Evolutionary conservation across 345 rosid species (phyloP), one percentile per base, ranked within the genome.

Genomic region (Murraya koenigii): DNA sequence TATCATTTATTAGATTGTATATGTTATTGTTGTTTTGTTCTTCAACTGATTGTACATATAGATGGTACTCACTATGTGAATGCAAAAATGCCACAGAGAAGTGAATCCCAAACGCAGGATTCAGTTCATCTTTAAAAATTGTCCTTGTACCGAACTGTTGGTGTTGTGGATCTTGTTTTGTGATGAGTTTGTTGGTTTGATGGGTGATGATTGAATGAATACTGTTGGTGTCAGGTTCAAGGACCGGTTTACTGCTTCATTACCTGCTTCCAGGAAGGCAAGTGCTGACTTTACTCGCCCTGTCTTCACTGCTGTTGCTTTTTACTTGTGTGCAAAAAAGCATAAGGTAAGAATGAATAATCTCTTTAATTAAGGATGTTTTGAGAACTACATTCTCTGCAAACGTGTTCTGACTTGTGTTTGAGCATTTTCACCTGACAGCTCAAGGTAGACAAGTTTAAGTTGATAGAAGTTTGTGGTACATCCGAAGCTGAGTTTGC

Each of bases 381-480:
- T 23, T 7, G 36, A 67, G 35, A 26, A 76, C 1, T 26, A 11
- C 28, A 35, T 25, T 9, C 14, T 44, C 25, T 8, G 28, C 15
- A 22, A 63, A 9, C 17, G 33, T 55, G 5, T 32, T 62, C 47
- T 78, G 55, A 6, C 10, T 35, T 8, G 15, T 38, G 41, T 36
- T 75, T 15, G 75, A 35, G 47, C 10, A 36, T 72, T 23, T 28
- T 69, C 19, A 7, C 69, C 61, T 84, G 72, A 58, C 94, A 96
- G 98, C 95, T 96, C 20, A 96, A 90, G 88, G 80, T 91, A 36
- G 99, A 96, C 80, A 96, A 91, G 79, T 72, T 80, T 64, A 94
- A 86, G 87, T 69, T 96, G 88, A 94, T 92, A 54, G 98, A 96
- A 74, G 93, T 91, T 69, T 94, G 98, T 71, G 99, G 99, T 41